phyloP scores from a whole-genome alignment of 1,139 yeast genomes.

The Lodderomyces jiufengensis region DNA sequence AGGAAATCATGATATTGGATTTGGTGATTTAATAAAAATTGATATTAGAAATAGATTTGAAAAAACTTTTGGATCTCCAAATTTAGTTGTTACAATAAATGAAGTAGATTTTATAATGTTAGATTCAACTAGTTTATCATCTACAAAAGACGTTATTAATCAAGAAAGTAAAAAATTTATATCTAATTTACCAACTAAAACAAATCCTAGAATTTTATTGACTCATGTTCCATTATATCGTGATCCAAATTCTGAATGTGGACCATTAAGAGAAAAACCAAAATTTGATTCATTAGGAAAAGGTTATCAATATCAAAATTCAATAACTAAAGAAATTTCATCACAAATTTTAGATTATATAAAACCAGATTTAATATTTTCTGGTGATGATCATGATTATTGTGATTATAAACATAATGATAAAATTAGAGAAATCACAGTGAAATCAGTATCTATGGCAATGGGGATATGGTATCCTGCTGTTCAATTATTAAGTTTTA shows the following conservation, averaged over 20 bases:
- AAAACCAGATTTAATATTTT: slow-evolving; percentile 66
- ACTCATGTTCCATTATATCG: slow-evolving; percentile 51
- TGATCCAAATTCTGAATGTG: slow-evolving; percentile 36
- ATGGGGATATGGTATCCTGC: slow-evolving; percentile 57
- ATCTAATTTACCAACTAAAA: slow-evolving; percentile 11
- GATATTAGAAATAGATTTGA: slow-evolving; percentile 37
- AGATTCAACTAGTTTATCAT: slow-evolving; percentile 44
- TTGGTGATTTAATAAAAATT: slow-evolving; percentile 44
- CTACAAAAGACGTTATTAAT: slow-evolving; percentile 26
- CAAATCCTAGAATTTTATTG: slow-evolving; percentile 36
- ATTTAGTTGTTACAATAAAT: slow-evolving; percentile 24
- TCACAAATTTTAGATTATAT: slow-evolving; percentile 53
- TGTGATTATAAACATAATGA: slow-evolving; percentile 42
- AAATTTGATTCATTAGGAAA: slow-evolving; percentile 20
- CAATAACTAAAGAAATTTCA: slow-evolving; percentile 51
- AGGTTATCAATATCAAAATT: slow-evolving; percentile 56
- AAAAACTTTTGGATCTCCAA: slow-evolving; percentile 39
- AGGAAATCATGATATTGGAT: slow-evolving; percentile 60
- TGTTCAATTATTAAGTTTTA: slow-evolving; percentile 44
- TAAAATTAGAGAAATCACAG: slow-evolving; percentile 41
- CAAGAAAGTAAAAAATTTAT: slow-evolving; percentile 29
- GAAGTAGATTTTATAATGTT: slow-evolving; percentile 46
- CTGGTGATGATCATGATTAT: slow-evolving; percentile 95
- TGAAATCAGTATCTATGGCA: slow-evolving; percentile 57
- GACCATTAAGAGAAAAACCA: slow-evolving; percentile 40